Evolutionary conservation across 345 rosid genomes (phyloP), one percentile per base, ranked within the genome.

Genomic region (Linum trigynum): DNA sequence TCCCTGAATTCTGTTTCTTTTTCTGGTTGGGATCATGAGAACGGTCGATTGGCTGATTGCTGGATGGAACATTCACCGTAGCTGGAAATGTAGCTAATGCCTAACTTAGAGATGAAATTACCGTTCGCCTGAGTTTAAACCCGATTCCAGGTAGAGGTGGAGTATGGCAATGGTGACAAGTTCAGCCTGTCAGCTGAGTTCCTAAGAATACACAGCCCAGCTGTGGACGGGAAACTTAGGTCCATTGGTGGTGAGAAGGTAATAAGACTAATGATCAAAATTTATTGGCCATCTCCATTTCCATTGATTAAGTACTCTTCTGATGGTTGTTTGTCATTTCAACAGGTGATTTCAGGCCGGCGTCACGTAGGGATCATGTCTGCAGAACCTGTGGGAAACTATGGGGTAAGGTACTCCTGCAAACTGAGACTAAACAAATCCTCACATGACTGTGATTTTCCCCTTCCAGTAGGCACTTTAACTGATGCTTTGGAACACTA

Each of bases 281-380:
- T 50, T 10, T 5, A 1, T 55, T 55, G 1, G 39, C 35, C 3
- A 42, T 59, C 15, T 35, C 15, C 9, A 1, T 42, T 39, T 2
- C 64, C 5, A 43, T 1, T 38, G 35, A 15, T 40, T 10, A 35
- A 39, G 56, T 56, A 17, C 5, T 17, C 3, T 32, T n/a, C 12
- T 3, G 3, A 45, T 68, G 8, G 12, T 42, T 45, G 14, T 7
- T 14, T 2, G 14, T 57, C 42, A 12, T 53, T 43, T 67, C 3
- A 37, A 42, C 39, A 58, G 97, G 95, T 94, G 68, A 94, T 91
- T 76, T 80, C 77, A 62, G 97, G 96, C 55, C 74, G 99, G 66
- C 83, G 88, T 38, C 83, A 88, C 77, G 99, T 94, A 48, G 96
- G 99, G 56, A 88, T 94, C 77, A 94, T 94, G 92, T 86, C 86